Percentiles rank a stretch among this genome's conserved stretches.
Evolutionary conservation across 176 grass and related monocot genomes (phyloP).

Genomic region (Juncus inflexus): DNA sequence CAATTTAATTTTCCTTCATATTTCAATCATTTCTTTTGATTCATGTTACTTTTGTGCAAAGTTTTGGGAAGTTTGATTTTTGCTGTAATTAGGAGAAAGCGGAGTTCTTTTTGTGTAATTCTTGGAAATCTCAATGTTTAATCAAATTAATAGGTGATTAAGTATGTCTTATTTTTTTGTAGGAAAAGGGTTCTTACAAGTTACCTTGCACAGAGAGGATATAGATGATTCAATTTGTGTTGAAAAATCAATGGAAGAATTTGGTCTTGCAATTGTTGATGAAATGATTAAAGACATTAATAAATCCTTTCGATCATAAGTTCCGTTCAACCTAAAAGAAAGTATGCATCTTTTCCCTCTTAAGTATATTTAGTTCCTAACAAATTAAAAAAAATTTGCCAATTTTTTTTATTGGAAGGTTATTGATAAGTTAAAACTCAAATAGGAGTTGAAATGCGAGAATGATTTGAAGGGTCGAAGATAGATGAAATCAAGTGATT

Average conservation of each 20-base stretch:
- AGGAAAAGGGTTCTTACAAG: constrained; percentile 68
- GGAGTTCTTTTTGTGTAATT: too few relatives aligned
- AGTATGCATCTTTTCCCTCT: constrained; percentile 22
- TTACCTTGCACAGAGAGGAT: constrained; percentile 87
- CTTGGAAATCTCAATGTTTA: too few relatives aligned
- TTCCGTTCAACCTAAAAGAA: constrained; percentile 62
- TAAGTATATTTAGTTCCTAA: too few relatives aligned
- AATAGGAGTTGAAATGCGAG: constrained; percentile 61
- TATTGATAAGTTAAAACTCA: constrained; percentile 69
- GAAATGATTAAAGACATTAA: constrained; percentile 96
- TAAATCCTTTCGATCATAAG: constrained; percentile 74
- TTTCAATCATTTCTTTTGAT: background rate
- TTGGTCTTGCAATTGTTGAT: constrained; percentile 77
- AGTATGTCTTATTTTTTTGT: too few relatives aligned
- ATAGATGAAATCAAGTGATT: constrained; percentile 18
- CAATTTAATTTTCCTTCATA: background rate
- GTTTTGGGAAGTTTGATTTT: too few relatives aligned
- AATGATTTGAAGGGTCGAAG: constrained; percentile 57
- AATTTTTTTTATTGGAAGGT: constrained; percentile 22
- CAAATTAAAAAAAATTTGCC: constrained; percentile 15
- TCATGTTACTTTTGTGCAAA: too few relatives aligned
- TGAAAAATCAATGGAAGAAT: constrained; percentile 71
- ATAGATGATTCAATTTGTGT: constrained; percentile 87
- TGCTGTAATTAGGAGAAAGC: too few relatives aligned
- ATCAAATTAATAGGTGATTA: too few relatives aligned